Percentiles rank a stretch among this genome's conserved stretches.
Evolutionary conservation across 2,329 filamentous ascomycete genomes (phyloP).

Genomic region (Biscogniauxia sp.): DNA sequence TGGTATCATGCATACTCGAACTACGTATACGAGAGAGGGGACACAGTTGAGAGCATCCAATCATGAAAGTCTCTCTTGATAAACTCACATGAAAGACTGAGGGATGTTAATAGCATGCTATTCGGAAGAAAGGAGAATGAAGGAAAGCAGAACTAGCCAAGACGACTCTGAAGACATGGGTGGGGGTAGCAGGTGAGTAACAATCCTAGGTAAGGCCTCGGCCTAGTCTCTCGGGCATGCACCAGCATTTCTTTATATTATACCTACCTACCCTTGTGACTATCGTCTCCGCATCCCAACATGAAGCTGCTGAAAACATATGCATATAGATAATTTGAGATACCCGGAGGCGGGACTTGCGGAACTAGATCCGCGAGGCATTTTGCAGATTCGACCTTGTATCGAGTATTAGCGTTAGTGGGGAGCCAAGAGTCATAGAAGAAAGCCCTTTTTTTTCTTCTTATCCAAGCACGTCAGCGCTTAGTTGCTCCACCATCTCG

Average conservation of each 20-base stretch:
- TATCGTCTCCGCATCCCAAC: not conserved
- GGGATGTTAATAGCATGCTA: not conserved
- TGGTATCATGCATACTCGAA: not conserved
- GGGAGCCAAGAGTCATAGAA: not conserved
- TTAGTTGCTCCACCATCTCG: not conserved
- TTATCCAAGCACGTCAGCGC: not conserved
- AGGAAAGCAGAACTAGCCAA: not conserved
- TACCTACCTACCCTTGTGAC: not conserved
- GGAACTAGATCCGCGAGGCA: not conserved
- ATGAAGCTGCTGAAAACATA: not conserved
- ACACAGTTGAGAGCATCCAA: not conserved
- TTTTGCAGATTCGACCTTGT: not conserved
- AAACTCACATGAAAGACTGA: not conserved
- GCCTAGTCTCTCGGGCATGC: not conserved
- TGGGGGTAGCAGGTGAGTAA: not conserved
- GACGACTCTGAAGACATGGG: not conserved
- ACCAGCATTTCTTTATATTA: not conserved
- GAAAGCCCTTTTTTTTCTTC: not conserved
- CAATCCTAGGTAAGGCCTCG: not conserved
- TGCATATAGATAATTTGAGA: not conserved
- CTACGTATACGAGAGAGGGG: not conserved
- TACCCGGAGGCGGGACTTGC: not conserved
- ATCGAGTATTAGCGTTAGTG: not conserved
- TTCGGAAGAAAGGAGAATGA: not conserved
- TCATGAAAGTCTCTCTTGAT: not conserved